These are phyloP conservation scores for Anthostomella pinea DNA, from an alignment of 2,329 filamentous ascomycete genomes.

Conservation along the genomic window DNA sequence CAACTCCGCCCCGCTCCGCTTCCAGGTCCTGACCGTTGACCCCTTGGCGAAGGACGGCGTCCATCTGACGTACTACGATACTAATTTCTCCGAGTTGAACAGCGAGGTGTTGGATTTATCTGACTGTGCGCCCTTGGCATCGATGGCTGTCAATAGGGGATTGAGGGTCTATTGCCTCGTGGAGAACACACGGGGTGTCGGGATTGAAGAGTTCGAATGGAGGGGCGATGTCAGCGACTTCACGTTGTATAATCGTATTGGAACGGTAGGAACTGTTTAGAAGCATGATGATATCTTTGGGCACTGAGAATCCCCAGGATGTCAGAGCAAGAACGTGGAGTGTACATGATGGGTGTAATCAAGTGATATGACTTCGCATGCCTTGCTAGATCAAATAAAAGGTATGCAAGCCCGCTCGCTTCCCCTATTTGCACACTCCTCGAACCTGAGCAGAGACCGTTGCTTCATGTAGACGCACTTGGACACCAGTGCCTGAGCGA, in stretches of 20 bases:
- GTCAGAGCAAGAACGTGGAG: too few species aligned
- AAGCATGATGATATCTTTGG: too few species aligned
- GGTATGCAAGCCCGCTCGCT: too few species aligned
- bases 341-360: too few species aligned
- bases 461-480: conserved; percentile 31
- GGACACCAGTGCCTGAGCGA: conserved; percentile 32
- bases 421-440: too few species aligned
- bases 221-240: conserved; percentile 41
- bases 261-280: too few species aligned
- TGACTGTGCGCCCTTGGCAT: conserved; percentile 17
- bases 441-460: conserved; percentile 4
- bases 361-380: too few species aligned
- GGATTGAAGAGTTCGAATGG: conserved; percentile 43
- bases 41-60: conserved; percentile 23
- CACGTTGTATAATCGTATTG: too few species aligned
- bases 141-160: conserved; percentile 21
- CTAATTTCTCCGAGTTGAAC: conserved; percentile 13
- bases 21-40: conserved; percentile 29
- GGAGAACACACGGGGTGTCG: conserved; percentile 9
- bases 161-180: conserved; percentile 27
- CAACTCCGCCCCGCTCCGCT: conserved; percentile 22
- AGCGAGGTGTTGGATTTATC: conserved; percentile 15
- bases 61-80: conserved; percentile 25
- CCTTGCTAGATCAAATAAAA: too few species aligned
- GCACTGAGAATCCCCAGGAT: too few species aligned